These are phyloP conservation scores for Eucalyptus tenuipes DNA, from an alignment of 345 rosid species.

Conservation along the genomic window DNA sequence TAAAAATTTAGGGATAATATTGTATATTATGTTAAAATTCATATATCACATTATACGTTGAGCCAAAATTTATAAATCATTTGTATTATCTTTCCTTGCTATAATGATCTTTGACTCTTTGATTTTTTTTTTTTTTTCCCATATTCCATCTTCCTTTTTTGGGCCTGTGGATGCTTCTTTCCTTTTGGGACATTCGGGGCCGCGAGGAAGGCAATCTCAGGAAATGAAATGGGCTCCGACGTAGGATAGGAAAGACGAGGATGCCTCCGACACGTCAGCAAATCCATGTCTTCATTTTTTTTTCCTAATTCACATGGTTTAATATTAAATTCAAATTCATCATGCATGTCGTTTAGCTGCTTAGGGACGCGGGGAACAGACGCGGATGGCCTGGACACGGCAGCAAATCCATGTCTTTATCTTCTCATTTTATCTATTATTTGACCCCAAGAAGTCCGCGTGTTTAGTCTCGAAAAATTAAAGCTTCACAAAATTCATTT, in stretches of 20 bases:
- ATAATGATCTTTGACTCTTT: background rate
- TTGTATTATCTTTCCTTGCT: no score
- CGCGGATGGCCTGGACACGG: background rate
- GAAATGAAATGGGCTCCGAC: background rate
- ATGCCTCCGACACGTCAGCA: background rate
- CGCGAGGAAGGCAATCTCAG: background rate
- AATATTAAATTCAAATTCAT: background rate
- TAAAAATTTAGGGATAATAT: rapidly evolving
- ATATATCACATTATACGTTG: rapidly evolving
- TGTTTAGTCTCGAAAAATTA: background rate
- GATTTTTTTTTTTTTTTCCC: background rate
- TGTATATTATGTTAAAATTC: no score
- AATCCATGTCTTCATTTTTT: background rate
- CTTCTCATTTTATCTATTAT: background rate
- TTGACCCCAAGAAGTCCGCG: background rate
- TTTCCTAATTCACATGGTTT: background rate
- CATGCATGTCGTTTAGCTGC: background rate
- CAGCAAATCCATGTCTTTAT: background rate
- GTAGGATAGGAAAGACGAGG: background rate
- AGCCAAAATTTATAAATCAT: rapidly evolving
- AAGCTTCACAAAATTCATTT: background rate
- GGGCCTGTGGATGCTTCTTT: background rate
- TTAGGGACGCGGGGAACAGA: background rate
- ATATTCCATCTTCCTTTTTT: background rate
- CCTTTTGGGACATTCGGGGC: background rate